Base-by-base conservation (phyloP, 2,329 filamentous ascomycete species). In the Akanthomyces muscarius region DNA sequence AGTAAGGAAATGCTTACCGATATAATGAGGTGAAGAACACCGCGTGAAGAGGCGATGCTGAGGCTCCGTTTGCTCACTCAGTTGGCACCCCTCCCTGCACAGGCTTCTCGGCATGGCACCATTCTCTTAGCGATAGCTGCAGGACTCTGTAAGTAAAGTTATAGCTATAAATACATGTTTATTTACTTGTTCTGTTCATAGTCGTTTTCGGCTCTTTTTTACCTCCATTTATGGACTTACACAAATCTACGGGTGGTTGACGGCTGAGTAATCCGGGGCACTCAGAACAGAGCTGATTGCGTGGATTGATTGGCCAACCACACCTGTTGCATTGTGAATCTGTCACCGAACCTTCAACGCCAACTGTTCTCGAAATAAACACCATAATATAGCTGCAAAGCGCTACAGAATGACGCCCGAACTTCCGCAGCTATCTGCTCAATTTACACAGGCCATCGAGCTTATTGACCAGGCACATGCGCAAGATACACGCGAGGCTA, bases 401-500 rank as follows among this genome's bases (percentile, higher is more conserved):
- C 25, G 11, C n/a, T 41, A 3, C 45, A 52, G 4, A 23, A 65
- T 65, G 56, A 28, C 61, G 7, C 23, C 23, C 2, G 18, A 36
- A 5, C 64, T 78, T 4, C 70, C 72, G 16, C 62, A 71, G 2
- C 74, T 82, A 33, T 71, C 76, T 1, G 66, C 69, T 10, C 75
- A 76, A 65, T 85, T 80, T 64, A 72, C 72, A 48, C 74, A 75
- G 60, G 89, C 89, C 30, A 78, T 92, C 47, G 73, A 80, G 44
- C 81, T 86, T 67, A 93, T 96, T 71, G 91, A 95, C 77, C 82
- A 83, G 61, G 91, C 89, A 50, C 76, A 78, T 65, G 69, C 71
- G 47, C 59, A 73, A 48, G 76, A 78, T 63, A 70, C 23, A n/a
- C 51, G 53, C 33, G 25, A 45, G 45, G 53, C 75, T 13, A 75